Conservation (phyloP, 2,329 filamentous ascomycete genomes). For the Talaromyces verruculosus region DNA sequence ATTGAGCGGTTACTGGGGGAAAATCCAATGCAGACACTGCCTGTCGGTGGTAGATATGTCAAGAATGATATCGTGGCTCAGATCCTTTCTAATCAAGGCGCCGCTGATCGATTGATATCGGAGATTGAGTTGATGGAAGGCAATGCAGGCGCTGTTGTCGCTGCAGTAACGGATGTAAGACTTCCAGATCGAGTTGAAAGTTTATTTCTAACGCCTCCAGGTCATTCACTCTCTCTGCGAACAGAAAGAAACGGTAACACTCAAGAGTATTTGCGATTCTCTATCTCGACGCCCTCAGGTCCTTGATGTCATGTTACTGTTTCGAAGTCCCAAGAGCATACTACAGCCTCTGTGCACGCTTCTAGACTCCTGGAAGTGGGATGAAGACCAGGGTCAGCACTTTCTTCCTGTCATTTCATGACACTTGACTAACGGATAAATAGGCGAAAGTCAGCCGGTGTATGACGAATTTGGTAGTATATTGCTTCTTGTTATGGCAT, state of each 20-base stretch:
- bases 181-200: background rate
- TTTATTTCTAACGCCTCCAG: slow-evolving; percentile 27
- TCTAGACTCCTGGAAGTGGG: slow-evolving; percentile 64
- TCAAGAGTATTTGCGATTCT: slow-evolving; percentile 61
- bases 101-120: slow-evolving; percentile 71
- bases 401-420: slow-evolving; percentile 1
- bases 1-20: slow-evolving; percentile 81
- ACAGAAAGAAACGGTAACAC: slow-evolving; percentile 62
- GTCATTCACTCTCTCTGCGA: slow-evolving; percentile 58
- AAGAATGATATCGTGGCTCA: slow-evolving; percentile 78
- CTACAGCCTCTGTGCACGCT: slow-evolving; percentile 59
- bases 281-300: slow-evolving; percentile 57
- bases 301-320: slow-evolving; percentile 61
- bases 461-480: slow-evolving; percentile 67
- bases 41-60: slow-evolving; percentile 69
- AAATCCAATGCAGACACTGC: slow-evolving; percentile 75
- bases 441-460: slow-evolving; percentile 61
- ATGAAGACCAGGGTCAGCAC: slow-evolving; percentile 58
- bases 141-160: slow-evolving; percentile 81
- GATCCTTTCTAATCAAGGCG: slow-evolving; percentile 73
- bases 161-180: slow-evolving; percentile 69
- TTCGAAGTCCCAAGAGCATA: slow-evolving; percentile 57
- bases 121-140: slow-evolving; percentile 89
- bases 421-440: slow-evolving; percentile 24
- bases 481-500: slow-evolving; percentile 58